Evolutionary conservation across 1,284 basidiomycete species (phyloP).

Genomic region (Sporisorium exsertum): DNA sequence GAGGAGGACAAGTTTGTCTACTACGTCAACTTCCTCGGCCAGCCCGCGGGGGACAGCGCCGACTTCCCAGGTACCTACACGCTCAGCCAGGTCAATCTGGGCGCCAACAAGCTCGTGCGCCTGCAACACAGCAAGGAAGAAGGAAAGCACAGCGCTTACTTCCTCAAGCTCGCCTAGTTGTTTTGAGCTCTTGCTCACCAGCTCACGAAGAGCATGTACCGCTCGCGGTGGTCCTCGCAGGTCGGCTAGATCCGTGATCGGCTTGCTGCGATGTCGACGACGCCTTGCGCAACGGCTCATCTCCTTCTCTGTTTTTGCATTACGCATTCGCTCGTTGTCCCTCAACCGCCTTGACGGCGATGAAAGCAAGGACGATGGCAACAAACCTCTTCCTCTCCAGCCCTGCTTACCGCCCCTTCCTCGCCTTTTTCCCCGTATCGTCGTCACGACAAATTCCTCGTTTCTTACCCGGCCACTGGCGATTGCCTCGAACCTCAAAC

Average conservation of each 20-base stretch:
- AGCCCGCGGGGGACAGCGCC: conserved; percentile 19
- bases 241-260: conserved; percentile 14
- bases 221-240: neutral
- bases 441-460: too few species aligned
- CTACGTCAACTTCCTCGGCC: conserved; percentile 52
- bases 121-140: conserved; percentile 24
- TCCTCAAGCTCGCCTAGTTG: conserved; percentile 36
- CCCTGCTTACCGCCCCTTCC: neutral
- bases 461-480: too few species aligned
- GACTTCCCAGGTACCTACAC: conserved; percentile 43
- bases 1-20: conserved; percentile 22
- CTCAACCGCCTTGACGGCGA: neutral
- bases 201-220: conserved; percentile 4
- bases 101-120: conserved; percentile 37
- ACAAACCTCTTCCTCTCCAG: neutral
- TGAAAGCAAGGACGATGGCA: too few species aligned
- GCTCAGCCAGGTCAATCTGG: conserved; percentile 17
- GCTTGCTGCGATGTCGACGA: neutral
- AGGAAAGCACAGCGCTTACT: conserved; percentile 33
- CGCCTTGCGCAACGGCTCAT: neutral
- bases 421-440: too few species aligned
- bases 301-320: neutral
- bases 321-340: neutral
- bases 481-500: conserved; percentile 9
- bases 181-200: neutral